Evolutionary conservation across 2,329 filamentous ascomycete genomes (phyloP), one percentile per base, ranked within the genome.

Genomic region (Paraconiothyrium sp.): DNA sequence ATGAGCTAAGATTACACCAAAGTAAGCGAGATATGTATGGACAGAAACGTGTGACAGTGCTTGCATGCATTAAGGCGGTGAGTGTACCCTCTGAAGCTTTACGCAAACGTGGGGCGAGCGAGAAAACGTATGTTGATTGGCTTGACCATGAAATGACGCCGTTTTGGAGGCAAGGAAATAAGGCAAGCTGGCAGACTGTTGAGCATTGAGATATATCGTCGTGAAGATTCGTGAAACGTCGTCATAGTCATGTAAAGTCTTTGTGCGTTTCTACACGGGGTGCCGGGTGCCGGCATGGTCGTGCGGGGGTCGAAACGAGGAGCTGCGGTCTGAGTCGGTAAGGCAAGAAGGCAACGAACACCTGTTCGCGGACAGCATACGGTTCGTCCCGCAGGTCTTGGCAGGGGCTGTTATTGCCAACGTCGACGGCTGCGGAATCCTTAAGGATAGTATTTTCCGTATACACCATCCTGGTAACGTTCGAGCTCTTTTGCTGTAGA

Each of bases 381-480:
- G 58, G 58, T 48, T 48, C 58, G 58, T 43, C 47, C 63, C 60
- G 59, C 39, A 41, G 43, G 60, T 50, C 61, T 65, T 67, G 64
- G 61, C 66, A 58, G 55, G 58, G 64, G 56, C 61, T 24, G 52
- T 43, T 56, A 20, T 50, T 30, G 50, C n/a, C 47, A 57, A 63
- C 50, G 47, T 58, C 54, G 54, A 51, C 35, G 35, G 51, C 47
- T 32, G 35, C 52, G 13, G n/a, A 27, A 9, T 27, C 24, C 27
- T 62, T 48, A 75, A 47, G 64, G 13, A 57, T 59, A 75, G 60
- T 74, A 75, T 34, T 67, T 68, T 14, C 63, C 62, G 14, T 43
- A 46, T 41, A 52, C 14, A 14, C 70, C 68, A 1, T 65, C 27
- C 54, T 76, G 69, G 51, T 70, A 68, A 9, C 58, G 14, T 4